Conservation (phyloP, 805 yeast genomes). For the Saccharomycopsis lassenensis region DNA sequence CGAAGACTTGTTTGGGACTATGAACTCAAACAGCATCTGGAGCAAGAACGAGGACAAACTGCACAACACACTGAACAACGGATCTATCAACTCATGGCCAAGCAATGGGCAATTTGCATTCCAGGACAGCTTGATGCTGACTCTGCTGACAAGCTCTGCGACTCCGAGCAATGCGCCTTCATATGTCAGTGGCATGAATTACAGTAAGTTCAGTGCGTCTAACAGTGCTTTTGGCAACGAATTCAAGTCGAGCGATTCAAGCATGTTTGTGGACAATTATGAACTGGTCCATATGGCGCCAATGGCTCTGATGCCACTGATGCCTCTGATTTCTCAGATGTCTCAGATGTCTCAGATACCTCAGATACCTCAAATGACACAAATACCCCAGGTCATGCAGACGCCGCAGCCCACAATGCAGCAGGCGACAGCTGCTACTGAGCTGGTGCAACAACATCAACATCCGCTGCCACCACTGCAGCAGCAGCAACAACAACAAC, state of each 20-base stretch:
- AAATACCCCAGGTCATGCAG: too few relatives aligned
- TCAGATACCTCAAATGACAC: not conserved
- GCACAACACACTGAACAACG: slow-evolving; percentile 1
- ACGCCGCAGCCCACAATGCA: too few relatives aligned
- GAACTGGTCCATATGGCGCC: too few relatives aligned
- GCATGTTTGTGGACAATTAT: too few relatives aligned
- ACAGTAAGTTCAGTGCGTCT: too few relatives aligned
- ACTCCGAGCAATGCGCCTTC: not conserved
- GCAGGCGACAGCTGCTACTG: too few relatives aligned
- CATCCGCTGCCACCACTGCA: not conserved
- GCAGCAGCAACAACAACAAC: not conserved
- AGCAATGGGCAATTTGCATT: too few relatives aligned
- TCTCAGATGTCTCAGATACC: not conserved
- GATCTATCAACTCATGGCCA: slow-evolving; percentile 2
- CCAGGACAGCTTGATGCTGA: too few relatives aligned
- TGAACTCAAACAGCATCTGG: not conserved
- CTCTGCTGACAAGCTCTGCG: not conserved
- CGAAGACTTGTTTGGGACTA: not conserved
- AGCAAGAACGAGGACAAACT: slow-evolving; percentile 2
- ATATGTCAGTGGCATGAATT: too few relatives aligned
- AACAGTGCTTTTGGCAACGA: too few relatives aligned
- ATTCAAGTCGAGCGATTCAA: too few relatives aligned
- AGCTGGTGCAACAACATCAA: not conserved
- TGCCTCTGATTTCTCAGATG: not conserved
- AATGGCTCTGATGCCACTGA: too few relatives aligned